phyloP scores from a whole-genome alignment of 2,329 filamentous ascomycete genomes.

The Colletotrichum kahawae region DNA sequence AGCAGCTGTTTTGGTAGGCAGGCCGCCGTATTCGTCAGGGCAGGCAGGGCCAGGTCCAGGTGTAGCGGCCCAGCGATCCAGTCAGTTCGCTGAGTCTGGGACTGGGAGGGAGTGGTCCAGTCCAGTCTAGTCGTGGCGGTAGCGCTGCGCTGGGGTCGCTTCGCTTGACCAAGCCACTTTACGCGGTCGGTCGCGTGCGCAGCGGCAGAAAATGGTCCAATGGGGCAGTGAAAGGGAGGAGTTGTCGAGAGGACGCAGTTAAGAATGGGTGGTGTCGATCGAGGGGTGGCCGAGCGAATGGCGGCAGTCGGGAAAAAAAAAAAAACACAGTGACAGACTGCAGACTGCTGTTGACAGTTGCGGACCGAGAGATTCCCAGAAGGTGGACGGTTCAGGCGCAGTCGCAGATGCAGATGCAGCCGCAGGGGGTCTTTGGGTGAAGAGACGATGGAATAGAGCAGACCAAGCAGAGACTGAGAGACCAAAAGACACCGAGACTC shows the following conservation, averaged over 20 bases:
- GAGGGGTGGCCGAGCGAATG: neutral
- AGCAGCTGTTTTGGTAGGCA: slow-evolving; percentile 2
- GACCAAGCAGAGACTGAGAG: neutral
- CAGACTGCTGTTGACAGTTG: neutral
- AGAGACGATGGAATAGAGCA: neutral
- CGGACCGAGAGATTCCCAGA: neutral
- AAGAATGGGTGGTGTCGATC: neutral
- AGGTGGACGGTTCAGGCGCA: neutral
- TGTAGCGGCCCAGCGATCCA: neutral
- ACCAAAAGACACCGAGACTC: neutral
- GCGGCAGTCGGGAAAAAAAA: neutral
- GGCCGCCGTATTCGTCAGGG: slow-evolving; percentile 17
- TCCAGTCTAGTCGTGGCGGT: neutral
- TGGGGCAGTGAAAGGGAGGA: neutral
- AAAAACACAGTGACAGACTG: neutral
- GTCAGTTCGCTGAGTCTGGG: neutral
- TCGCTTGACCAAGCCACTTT: slow-evolving; percentile 21
- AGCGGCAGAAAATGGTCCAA: slow-evolving; percentile 2
- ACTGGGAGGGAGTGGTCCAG: neutral
- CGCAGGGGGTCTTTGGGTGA: neutral
- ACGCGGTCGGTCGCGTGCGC: slow-evolving; percentile 22
- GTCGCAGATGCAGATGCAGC: neutral
- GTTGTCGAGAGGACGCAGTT: neutral
- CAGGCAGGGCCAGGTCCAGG: neutral
- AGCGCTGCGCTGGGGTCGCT: slow-evolving; percentile 21